Base-by-base conservation (phyloP, 805 yeast genomes). In the Maudiozyma turicensis region DNA sequence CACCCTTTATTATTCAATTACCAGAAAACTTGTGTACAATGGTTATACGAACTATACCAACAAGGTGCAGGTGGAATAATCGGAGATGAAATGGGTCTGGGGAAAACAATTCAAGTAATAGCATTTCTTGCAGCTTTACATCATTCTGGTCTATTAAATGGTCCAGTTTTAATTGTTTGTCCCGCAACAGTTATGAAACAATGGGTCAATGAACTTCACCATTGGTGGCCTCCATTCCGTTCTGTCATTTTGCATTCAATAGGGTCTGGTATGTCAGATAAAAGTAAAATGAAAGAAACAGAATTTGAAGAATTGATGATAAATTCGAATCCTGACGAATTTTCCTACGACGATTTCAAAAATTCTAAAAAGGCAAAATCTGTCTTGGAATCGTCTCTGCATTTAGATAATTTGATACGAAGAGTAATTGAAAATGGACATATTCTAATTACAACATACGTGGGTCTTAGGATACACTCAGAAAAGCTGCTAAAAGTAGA, bases 71-170 rank as follows among this genome's bases (percentile, higher is more conserved):
- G 99, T 2, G 99, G 99, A 0, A 93, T 93, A 26, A 76, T 93
- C 40, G 97, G 98, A 29, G 99, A 93, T 66, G 99, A 93, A 65
- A 93, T 93, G 99, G 99, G 99, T 0, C 68, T 93, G 14, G 99
- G 99, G 2, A 93, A 93, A 61, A 93, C 99, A 0, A 84, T 93
- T 46, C 98, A 93, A 62, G 78, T 93, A 8, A 88, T 89, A 42
- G 81, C 97, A 1, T 93, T 91, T 64, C 60, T 93, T 8, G 97
- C 98, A 0, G 93, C 95, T 0, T 71, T 93, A 39, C 96, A 90
- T 59, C 86, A 89, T 63, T 84, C 95, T 14, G 81, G 84, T 0
- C 69, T 78, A 50, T 69, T 91, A 1, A 76, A 78, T 33, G 84
- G 82, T 38, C 99, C 99, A 0, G 84, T 86, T 0, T 60, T 93